A percentile compares a stretch with the other conserved stretches of the same genome.
phyloP scores from a whole-genome alignment of 176 grass and related monocot species.

The Elaeis guineensis region DNA sequence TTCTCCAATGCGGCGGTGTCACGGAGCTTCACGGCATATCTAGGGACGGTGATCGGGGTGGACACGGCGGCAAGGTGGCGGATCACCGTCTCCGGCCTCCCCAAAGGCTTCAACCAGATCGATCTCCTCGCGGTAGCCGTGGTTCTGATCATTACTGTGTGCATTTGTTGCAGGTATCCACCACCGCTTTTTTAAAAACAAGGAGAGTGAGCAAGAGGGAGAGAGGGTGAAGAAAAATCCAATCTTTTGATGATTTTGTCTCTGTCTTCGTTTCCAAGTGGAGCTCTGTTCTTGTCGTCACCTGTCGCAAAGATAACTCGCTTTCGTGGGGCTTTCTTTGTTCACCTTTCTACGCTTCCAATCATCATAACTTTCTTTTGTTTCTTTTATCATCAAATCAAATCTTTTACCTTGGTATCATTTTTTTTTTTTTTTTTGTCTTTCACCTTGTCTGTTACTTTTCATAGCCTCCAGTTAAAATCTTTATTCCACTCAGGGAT shows the following conservation, averaged over 20 bases:
- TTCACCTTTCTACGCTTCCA: neutral
- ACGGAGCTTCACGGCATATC: conserved; percentile 87
- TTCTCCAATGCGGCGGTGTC: conserved; percentile 97
- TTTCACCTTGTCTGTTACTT: too few relatives aligned
- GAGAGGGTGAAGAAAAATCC: too few relatives aligned
- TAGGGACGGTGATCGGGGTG: conserved; percentile 81
- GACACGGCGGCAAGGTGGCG: conserved; percentile 60
- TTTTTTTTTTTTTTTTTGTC: too few relatives aligned
- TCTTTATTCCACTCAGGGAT: too few relatives aligned
- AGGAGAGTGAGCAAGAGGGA: too few relatives aligned
- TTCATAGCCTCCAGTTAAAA: too few relatives aligned
- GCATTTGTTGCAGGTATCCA: conserved; percentile 85
- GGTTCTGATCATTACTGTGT: conserved; percentile 66
- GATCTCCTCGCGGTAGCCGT: conserved; percentile 78
- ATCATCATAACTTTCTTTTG: neutral
- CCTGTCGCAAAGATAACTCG: neutral
- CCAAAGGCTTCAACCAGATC: conserved; percentile 68
- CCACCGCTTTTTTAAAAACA: too few relatives aligned
- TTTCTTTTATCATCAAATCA: too few relatives aligned
- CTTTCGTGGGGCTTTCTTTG: neutral
- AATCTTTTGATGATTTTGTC: too few relatives aligned
- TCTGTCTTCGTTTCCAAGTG: neutral
- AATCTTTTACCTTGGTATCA: too few relatives aligned
- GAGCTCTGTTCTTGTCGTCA: neutral
- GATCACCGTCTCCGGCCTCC: conserved; percentile 47